Evolutionary conservation across 495 filamentous ascomycete genomes (phyloP).

Genomic region (Penicillium paradoxum): DNA sequence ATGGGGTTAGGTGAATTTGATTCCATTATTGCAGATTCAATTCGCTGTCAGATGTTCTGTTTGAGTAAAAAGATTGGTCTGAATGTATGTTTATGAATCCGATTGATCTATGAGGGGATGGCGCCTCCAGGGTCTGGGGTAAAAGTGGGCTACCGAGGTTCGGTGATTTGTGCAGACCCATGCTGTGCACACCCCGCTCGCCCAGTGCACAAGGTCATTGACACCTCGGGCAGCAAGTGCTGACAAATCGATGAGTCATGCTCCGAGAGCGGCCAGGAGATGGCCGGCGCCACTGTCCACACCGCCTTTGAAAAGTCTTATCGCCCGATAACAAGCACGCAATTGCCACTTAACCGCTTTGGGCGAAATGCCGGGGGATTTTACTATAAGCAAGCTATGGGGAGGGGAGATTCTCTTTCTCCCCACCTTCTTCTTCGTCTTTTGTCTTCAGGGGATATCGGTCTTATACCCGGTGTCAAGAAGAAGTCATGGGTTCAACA

Average conservation of each 20-base stretch:
- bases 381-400: constrained; percentile 27
- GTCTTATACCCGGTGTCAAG: constrained; percentile 23
- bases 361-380: constrained; percentile 30
- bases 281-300: constrained; percentile 15
- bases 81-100: neutral
- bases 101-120: neutral
- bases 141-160: constrained; percentile 18
- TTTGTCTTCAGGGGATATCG: constrained; percentile 26
- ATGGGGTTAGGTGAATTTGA: constrained; percentile 38
- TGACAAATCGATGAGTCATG: neutral
- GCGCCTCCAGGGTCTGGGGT: constrained; percentile 17
- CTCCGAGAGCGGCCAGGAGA: constrained; percentile 18
- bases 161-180: constrained; percentile 8
- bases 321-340: constrained; percentile 13
- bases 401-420: constrained; percentile 15
- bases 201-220: neutral
- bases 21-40: constrained; percentile 23
- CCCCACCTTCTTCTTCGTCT: constrained; percentile 21
- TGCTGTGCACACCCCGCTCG: neutral
- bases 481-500: constrained; percentile 33
- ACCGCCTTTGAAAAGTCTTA: constrained; percentile 14
- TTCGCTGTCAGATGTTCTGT: neutral
- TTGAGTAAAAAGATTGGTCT: neutral
- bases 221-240: neutral
- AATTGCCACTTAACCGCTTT: constrained; percentile 37